Base-by-base conservation (phyloP, 176 grass and related monocot species). In the Paspalum vaginatum region DNA sequence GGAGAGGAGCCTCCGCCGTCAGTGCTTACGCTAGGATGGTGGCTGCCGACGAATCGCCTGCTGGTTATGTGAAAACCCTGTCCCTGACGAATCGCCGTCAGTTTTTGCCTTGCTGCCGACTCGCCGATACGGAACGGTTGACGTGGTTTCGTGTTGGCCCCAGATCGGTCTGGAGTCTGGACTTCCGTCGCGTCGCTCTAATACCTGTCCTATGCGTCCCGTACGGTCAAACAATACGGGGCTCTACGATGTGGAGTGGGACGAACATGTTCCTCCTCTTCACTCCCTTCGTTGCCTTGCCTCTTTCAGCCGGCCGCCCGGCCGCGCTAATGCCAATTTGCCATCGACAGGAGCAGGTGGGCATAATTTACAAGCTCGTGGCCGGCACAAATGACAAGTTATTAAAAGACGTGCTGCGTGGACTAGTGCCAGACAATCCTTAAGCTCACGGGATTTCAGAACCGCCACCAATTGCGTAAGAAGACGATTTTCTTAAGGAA, bases 1-100 rank as follows among this genome's bases (percentile, higher is more conserved):
- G 32, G 32, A 32, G 32, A 32, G 32, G 32, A 32, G 32, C 32
- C 32, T 32, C 32, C 3, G 32, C 26, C 74, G 74, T 85, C 74
- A 61, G 44, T 61, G 74, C 83, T 85, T 71, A 52, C 55, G 74
- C n/a, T 68, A 54, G 22, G 53, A 17, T 24, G 50, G 32, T 32
- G 32, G 32, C 32, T 32, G 32, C 12, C 4, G 12, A 24, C 5
- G 41, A 32, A 62, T 16, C 59, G 59, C 59, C 13, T 8, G 2
- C 32, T 32, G 32, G 32, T 32, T 32, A 1, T 32, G 32, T 32
- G 32, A 32, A 32, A 32, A 3, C 32, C 32, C 32, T 32, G 32
- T 1, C 32, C 32, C 32, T 3, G 32, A 32, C 32, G 32, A 32
- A 3, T 32, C 32, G 32, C 32, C 32, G 32, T 32, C 32, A 32